Percentiles rank a stretch among this genome's conserved stretches.
Conservation (phyloP, 1,139 yeast genomes). For the Wickerhamomyces sp. region DNA sequence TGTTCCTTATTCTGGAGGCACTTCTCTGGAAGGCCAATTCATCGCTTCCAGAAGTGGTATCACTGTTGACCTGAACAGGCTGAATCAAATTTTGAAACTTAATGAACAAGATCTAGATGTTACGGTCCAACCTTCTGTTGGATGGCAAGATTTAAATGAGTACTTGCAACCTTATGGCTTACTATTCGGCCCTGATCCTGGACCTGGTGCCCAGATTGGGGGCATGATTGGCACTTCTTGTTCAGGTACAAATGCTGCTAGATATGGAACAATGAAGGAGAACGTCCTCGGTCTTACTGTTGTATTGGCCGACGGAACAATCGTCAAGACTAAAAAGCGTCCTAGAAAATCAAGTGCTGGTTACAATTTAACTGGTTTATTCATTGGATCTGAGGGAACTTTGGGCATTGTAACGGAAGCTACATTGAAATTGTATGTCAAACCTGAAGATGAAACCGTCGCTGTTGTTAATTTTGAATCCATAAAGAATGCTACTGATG, state of each 20-base stretch:
- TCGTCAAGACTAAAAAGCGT: conserved; percentile 60
- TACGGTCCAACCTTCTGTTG: conserved; percentile 66
- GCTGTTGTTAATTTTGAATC: conserved; percentile 58
- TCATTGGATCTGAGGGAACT: conserved; percentile 76
- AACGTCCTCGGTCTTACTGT: conserved; percentile 56
- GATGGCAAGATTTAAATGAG: conserved; percentile 64
- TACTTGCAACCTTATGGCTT: conserved; percentile 26
- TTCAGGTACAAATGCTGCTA: conserved; percentile 68
- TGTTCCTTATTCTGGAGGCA: conserved; percentile 77
- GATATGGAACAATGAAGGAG: conserved; percentile 69
- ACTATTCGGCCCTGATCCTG: conserved; percentile 69
- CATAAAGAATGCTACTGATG: conserved; percentile 53
- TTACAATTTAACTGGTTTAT: conserved; percentile 61
- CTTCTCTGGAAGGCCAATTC: conserved; percentile 80
- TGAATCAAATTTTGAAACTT: conserved; percentile 49
- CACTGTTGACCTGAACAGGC: conserved; percentile 48
- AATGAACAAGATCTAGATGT: conserved; percentile 59
- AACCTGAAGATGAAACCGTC: conserved; percentile 58
- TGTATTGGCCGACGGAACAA: conserved; percentile 67
- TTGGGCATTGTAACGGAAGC: conserved; percentile 73
- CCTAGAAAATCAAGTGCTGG: conserved; percentile 81
- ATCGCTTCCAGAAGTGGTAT: conserved; percentile 72
- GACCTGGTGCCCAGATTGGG: conserved; percentile 70
- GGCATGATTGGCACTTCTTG: conserved; percentile 71
- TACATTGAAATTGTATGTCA: conserved; percentile 61